Evolutionary conservation across 208 protist genomes (phyloP).

Genomic region (Crithidia expoeki): DNA sequence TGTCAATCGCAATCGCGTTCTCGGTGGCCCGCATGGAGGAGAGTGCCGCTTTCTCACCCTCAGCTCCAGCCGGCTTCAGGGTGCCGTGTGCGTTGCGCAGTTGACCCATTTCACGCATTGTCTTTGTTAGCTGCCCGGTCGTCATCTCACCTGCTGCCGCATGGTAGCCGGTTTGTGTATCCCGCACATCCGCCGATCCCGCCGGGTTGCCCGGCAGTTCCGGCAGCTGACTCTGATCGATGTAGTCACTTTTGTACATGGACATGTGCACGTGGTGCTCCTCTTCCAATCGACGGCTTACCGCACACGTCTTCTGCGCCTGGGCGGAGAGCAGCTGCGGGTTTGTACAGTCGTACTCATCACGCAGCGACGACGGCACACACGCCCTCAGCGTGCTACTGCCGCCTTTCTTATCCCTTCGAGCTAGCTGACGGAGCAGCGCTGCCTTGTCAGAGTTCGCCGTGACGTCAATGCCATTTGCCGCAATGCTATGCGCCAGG

Average conservation of each 20-base stretch:
- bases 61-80: slow-evolving; percentile 29
- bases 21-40: slow-evolving; percentile 53
- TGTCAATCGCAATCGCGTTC: slow-evolving; percentile 59
- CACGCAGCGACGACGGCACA: slow-evolving; percentile 23
- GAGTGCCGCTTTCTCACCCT: slow-evolving; percentile 13
- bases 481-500: slow-evolving; percentile 48
- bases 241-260: slow-evolving; percentile 70
- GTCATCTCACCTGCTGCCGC: slow-evolving; percentile 58
- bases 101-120: slow-evolving; percentile 25
- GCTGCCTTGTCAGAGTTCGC: slow-evolving; percentile 55
- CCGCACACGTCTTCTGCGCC: slow-evolving; percentile 54
- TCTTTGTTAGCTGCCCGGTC: slow-evolving; percentile 53
- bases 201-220: slow-evolving; percentile 64
- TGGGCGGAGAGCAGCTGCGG: slow-evolving; percentile 49
- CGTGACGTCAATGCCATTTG: slow-evolving; percentile 47
- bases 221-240: slow-evolving; percentile 68
- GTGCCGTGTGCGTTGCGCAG: slow-evolving; percentile 81
- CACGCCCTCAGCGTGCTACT: neutral
- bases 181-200: slow-evolving; percentile 31
- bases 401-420: slow-evolving; percentile 16
- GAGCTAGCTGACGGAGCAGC: slow-evolving; percentile 59
- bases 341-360: slow-evolving; percentile 65
- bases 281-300: slow-evolving; percentile 66
- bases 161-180: slow-evolving; percentile 37
- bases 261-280: slow-evolving; percentile 76